Evolutionary conservation across 2,329 filamentous ascomycete species (phyloP).

Genomic region (Colletotrichum tabaci): DNA sequence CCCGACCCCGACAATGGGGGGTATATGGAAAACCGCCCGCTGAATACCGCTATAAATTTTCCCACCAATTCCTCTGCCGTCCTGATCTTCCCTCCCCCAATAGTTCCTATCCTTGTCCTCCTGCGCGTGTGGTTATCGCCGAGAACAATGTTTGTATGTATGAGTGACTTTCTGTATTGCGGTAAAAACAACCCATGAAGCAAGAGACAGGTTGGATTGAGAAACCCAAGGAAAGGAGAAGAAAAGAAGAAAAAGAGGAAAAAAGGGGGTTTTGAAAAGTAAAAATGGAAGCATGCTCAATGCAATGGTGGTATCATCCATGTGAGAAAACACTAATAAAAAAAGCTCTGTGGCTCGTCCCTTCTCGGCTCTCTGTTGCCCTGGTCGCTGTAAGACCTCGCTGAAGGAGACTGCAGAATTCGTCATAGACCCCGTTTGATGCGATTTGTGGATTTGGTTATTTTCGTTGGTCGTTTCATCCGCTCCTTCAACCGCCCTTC

Average conservation of each 20-base stretch:
- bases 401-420: constrained; percentile 39
- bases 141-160: constrained; percentile 35
- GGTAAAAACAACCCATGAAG: constrained; percentile 38
- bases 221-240: constrained; percentile 25
- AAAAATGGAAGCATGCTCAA: constrained; percentile 53
- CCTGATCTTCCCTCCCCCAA: neutral
- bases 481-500: constrained; percentile 12
- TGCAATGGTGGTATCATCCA: constrained; percentile 62
- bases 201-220: constrained; percentile 39
- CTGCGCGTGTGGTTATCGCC: constrained; percentile 21
- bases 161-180: constrained; percentile 35
- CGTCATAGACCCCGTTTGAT: constrained; percentile 40
- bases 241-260: constrained; percentile 35
- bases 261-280: constrained; percentile 34
- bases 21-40: constrained; percentile 21
- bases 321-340: constrained; percentile 47
- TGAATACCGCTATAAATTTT: constrained; percentile 24
- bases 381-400: constrained; percentile 39
- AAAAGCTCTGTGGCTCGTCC: constrained; percentile 40
- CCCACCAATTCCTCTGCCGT: constrained; percentile 2
- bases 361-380: constrained; percentile 40
- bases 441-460: constrained; percentile 34
- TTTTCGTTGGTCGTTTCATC: constrained; percentile 8
- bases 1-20: constrained; percentile 6
- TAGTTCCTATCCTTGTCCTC: neutral